Conservation (phyloP, 2,329 filamentous ascomycete species). For the Hypoxylon sp. region DNA sequence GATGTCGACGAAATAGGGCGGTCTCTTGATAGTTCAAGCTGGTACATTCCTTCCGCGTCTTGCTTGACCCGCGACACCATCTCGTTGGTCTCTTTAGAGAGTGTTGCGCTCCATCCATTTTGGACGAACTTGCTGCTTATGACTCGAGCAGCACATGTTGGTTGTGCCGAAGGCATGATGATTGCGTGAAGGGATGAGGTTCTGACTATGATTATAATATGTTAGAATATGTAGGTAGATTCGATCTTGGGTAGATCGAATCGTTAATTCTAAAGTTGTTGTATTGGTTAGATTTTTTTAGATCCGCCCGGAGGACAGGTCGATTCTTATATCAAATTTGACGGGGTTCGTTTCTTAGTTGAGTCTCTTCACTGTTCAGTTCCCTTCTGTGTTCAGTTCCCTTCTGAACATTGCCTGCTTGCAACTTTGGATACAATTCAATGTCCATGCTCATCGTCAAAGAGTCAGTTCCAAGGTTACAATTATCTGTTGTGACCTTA, state of each 20-base stretch:
- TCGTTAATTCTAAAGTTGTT: neutral
- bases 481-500: neutral
- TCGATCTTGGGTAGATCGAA: neutral
- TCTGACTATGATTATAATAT: neutral
- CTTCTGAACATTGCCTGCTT: neutral
- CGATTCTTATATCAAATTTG: slow-evolving; percentile 2
- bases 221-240: slow-evolving; percentile 1
- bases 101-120: slow-evolving; percentile 47
- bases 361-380: neutral
- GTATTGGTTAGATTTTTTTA: neutral
- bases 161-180: slow-evolving; percentile 35
- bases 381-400: neutral
- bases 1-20: slow-evolving; percentile 36
- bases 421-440: slow-evolving; percentile 2
- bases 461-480: slow-evolving; percentile 1
- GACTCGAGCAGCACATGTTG: slow-evolving; percentile 43
- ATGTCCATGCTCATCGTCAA: slow-evolving; percentile 4
- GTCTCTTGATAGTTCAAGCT: slow-evolving; percentile 42
- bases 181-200: neutral
- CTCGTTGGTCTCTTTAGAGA: slow-evolving; percentile 36
- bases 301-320: neutral
- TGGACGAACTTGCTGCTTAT: slow-evolving; percentile 43
- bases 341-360: slow-evolving; percentile 13
- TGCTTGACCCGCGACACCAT: slow-evolving; percentile 23
- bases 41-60: slow-evolving; percentile 44